Evolutionary conservation across 2,329 filamentous ascomycete genomes (phyloP).

Genomic region (Colletotrichum kahawae): DNA sequence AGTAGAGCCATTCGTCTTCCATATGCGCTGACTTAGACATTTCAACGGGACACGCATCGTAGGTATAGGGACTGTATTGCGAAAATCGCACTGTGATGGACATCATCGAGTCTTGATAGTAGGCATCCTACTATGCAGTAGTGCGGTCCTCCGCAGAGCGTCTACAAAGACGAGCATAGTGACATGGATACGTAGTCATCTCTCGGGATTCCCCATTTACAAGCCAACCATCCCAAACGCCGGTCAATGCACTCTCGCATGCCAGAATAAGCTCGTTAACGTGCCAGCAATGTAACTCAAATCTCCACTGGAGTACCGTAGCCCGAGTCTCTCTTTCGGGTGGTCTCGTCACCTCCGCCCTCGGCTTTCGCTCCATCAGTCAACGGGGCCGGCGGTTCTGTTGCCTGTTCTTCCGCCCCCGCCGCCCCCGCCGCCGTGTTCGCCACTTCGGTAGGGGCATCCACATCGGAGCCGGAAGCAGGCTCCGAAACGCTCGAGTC

Average conservation of each 20-base stretch:
- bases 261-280: not conserved
- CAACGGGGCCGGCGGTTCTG: not conserved
- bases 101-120: not conserved
- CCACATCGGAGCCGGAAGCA: not conserved
- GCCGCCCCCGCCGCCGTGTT: not conserved
- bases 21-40: not conserved
- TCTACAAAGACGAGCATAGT: not conserved
- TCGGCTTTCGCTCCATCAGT: slow-evolving; percentile 26
- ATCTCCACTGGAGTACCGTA: slow-evolving; percentile 22
- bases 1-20: not conserved
- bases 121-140: not conserved
- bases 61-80: not conserved
- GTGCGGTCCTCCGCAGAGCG: not conserved
- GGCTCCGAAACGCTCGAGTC: not conserved
- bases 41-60: not conserved
- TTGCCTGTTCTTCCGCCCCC: not conserved
- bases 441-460: not conserved
- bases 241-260: not conserved
- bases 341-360: slow-evolving; percentile 34
- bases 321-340: slow-evolving; percentile 24
- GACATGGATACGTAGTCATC: not conserved
- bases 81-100: not conserved
- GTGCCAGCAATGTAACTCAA: not conserved
- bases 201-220: not conserved
- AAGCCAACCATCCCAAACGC: not conserved